A percentile compares a stretch with the other conserved stretches of the same genome.
phyloP scores from a whole-genome alignment of 1,139 yeast species.

The Yamadazyma atlantica region DNA sequence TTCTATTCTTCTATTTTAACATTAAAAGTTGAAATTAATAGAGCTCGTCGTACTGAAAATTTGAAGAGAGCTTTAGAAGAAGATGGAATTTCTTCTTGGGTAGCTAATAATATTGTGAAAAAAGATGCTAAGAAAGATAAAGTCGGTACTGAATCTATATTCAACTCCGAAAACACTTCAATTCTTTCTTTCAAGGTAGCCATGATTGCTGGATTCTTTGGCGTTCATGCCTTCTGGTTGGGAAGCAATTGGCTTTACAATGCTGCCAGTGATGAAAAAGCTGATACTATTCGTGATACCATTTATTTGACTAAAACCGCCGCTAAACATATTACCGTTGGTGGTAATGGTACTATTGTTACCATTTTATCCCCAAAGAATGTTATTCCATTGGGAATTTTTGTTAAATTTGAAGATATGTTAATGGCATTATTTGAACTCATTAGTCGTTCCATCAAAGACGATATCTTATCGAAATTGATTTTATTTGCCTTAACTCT shows the following conservation, averaged over 20 bases:
- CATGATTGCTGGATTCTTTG: constrained; percentile 66
- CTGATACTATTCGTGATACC: constrained; percentile 3
- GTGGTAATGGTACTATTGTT: constrained; percentile 55
- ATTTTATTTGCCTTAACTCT: constrained; percentile 71
- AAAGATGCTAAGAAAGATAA: constrained; percentile 56
- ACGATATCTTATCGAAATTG: constrained; percentile 76
- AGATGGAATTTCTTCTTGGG: constrained; percentile 80
- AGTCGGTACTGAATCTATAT: constrained; percentile 28
- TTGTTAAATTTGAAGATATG: constrained; percentile 67
- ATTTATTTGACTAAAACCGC: constrained; percentile 36
- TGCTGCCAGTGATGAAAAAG: constrained; percentile 20
- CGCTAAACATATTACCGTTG: constrained; percentile 42
- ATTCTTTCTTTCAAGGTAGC: constrained; percentile 64
- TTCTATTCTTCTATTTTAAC: constrained; percentile 86
- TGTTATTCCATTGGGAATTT: constrained; percentile 66
- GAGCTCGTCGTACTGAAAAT: constrained; percentile 82
- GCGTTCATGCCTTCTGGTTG: constrained; percentile 72
- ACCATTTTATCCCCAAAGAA: constrained; percentile 66
- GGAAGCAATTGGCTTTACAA: constrained; percentile 73
- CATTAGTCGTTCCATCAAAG: constrained; percentile 74
- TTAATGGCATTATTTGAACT: constrained; percentile 52
- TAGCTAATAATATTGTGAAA: constrained; percentile 59
- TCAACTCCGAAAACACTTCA: constrained; percentile 30
- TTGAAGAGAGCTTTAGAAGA: constrained; percentile 86
- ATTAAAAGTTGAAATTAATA: constrained; percentile 83